Evolutionary conservation across 352 stramenopile species (phyloP), one percentile per base, ranked within the genome.

Genomic region (Pythium phragmitis): DNA sequence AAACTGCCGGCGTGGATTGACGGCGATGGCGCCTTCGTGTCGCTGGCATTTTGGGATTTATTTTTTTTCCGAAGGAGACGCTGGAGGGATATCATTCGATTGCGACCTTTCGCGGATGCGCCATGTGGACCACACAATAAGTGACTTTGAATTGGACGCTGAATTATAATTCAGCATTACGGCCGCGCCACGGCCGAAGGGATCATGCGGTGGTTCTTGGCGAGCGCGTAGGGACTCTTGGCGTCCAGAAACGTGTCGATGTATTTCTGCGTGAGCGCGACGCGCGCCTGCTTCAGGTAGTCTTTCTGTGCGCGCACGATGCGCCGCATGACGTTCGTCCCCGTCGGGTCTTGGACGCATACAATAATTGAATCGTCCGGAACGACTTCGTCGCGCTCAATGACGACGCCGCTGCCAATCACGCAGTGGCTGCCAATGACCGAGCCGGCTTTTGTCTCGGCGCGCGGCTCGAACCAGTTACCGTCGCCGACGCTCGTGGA

Each of bases 391-490:
- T 75, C 63, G n/a, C 64, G 69, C 19, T 72, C 75, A 63, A 96
- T 76, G 26, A 93, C 74, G 63, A 96, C 83, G 67, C 85, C 80
- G 49, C 80, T 89, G 61, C 87, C 87, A 43, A 96, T 88, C 57
- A 94, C 53, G 65, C 87, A 96, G 65, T 92, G 86, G 66, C 79
- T 82, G 36, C 87, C 87, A 55, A 96, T 82, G 41, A 88, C 71
- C 2, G 83, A 89, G 48, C 85, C 83, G 1, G 54, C 63, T 8
- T 69, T 68, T 2, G 74, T 73, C 53, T 72, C 39, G 8, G 77
- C 72, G 55, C 91, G 89, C n/a, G 87, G 72, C 58, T 96, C 87
- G 33, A 96, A 90, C 70, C 75, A 85, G 68, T 92, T 94, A 61
- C 77, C 74, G 57, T 77, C 74, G 14, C 87, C 87, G 14, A 96